Evolutionary conservation across 805 yeast species (phyloP).

Genomic region (Lipomyces sp.): DNA sequence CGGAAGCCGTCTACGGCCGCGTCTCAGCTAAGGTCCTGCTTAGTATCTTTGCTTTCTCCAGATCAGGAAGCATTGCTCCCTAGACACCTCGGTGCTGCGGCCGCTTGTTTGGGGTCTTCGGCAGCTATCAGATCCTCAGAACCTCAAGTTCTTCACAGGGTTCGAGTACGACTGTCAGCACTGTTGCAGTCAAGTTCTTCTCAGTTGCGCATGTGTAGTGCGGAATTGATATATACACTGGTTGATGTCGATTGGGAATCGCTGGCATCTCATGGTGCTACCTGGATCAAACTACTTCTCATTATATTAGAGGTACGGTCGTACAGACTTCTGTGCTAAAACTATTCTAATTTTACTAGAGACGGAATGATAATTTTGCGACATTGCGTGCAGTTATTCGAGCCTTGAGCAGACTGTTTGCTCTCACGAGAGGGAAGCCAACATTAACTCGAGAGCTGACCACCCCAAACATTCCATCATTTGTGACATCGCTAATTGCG

Average conservation of each 20-base stretch:
- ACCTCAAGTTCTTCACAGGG: conserved; percentile 25
- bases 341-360: conserved; percentile 18
- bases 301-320: conserved; percentile 21
- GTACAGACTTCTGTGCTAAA: background rate
- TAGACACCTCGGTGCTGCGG: conserved; percentile 23
- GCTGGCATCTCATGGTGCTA: conserved; percentile 31
- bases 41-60: conserved; percentile 22
- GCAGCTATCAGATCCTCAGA: conserved; percentile 14
- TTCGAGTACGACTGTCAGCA: conserved; percentile 34
- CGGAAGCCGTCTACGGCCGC: background rate
- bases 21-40: conserved; percentile 25
- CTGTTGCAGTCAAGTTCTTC: conserved; percentile 25
- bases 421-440: conserved; percentile 26
- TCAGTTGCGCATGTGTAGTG: conserved; percentile 19
- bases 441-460: conserved; percentile 30
- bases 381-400: conserved; percentile 2
- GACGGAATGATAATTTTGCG: conserved; percentile 1
- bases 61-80: conserved; percentile 23
- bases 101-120: conserved; percentile 19
- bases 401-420: conserved; percentile 18
- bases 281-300: conserved; percentile 30
- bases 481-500: conserved; percentile 13
- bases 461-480: conserved; percentile 32
- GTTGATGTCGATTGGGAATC: conserved; percentile 32
- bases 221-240: conserved; percentile 21